Evolutionary conservation across 352 stramenopile genomes (phyloP), one percentile per base, ranked within the genome.

Genomic region (Globisporangium sylvaticum): DNA sequence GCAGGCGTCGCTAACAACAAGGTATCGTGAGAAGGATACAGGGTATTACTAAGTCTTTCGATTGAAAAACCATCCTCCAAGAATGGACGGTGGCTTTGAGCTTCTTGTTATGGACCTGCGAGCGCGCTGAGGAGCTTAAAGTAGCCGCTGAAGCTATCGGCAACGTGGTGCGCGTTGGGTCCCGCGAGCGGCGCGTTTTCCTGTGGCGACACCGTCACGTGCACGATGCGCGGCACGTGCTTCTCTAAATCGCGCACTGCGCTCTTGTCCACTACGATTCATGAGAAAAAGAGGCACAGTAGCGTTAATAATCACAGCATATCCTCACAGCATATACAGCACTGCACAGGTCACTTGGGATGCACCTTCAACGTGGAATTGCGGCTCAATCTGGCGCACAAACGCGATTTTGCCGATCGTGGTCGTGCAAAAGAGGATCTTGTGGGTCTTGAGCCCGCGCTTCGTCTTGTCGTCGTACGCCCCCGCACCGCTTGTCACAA

Each of bases 301-400:
- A 18, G 42, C 4, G 31, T 48, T 65, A 58, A 62, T 12, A 14
- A 1, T n/a, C 24, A 20, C 39, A 44, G 8, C 1, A 59, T 10
- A 20, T 37, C 6, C n/a, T n/a, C 9, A 32, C 25, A 31, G 1
- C 18, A 53, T n/a, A 44, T 12, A 44, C 18, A 56, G 4, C 2
- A 25, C 18, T 3, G 34, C 34, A 32, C n/a, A 44, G 9, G 29
- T 20, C 58, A 32, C 5, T 31, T 48, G 4, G 39, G n/a, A 69
- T 39, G 46, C 70, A 95, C 88, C 84, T 88, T 95, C 88, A 8
- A 94, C 72, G 62, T 92, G 86, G 50, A 94, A 67, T 32, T 92
- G 83, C 52, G 88, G 88, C 71, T 95, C 88, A 62, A 95, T 79
- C 74, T 95, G 88, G n/a, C 88, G 86, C 66, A 95, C 86, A 56